Evolutionary conservation across 305 asterid species (phyloP).

Genomic region (Andrographis paniculata): DNA sequence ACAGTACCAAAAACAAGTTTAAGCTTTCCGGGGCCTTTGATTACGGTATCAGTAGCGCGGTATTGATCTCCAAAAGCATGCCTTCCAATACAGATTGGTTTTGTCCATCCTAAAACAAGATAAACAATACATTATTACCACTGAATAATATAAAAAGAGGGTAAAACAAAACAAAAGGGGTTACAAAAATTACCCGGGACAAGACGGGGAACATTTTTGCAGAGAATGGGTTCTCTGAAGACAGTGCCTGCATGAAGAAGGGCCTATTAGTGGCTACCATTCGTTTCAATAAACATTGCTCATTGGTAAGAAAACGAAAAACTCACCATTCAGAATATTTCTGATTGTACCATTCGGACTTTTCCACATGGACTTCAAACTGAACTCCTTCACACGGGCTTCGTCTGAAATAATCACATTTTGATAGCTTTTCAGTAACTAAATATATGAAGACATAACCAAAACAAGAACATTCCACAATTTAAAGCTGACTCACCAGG

Average conservation of each 20-base stretch:
- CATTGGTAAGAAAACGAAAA: too few species aligned
- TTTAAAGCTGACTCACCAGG: constrained; percentile 47
- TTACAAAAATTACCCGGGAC: constrained; percentile 62
- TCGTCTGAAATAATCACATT: constrained; percentile 47
- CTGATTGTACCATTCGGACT: constrained; percentile 97
- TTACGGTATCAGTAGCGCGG: constrained; percentile 83
- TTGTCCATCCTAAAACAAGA: constrained; percentile 73
- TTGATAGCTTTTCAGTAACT: constrained; percentile 10
- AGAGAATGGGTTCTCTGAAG: constrained; percentile 86
- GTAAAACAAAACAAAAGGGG: constrained; percentile 8
- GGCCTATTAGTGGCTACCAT: constrained; percentile 6
- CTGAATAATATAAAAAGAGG: constrained; percentile 12
- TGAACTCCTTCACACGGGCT: constrained; percentile 76
- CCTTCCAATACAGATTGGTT: constrained; percentile 95
- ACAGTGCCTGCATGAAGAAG: constrained; percentile 57
- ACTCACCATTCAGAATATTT: constrained; percentile 83
- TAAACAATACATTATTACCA: constrained; percentile 14
- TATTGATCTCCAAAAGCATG: constrained; percentile 98
- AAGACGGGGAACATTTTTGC: constrained; percentile 87
- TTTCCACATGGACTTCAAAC: constrained; percentile 83
- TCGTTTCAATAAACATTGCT: too few species aligned
- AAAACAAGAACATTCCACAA: background rate
- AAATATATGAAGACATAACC: constrained; percentile 4
- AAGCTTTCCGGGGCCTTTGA: constrained; percentile 87
- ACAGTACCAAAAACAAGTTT: constrained; percentile 76